Evolutionary conservation across 345 rosid species (phyloP).

Genomic region (Lepidium sativum): DNA sequence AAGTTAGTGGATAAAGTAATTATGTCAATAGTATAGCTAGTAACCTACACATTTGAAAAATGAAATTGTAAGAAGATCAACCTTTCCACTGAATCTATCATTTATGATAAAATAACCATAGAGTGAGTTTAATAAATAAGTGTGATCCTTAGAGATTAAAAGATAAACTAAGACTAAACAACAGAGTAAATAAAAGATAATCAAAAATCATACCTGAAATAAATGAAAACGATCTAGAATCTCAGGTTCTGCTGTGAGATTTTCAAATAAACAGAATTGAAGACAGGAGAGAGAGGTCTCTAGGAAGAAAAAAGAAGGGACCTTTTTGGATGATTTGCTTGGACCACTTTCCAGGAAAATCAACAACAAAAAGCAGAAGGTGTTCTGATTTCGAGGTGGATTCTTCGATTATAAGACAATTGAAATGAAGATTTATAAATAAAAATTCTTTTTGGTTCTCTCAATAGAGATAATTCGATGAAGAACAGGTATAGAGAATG

Average conservation of each 20-base stretch:
- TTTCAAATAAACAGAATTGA: too few relatives aligned
- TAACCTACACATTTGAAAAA: background rate
- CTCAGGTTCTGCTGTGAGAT: background rate
- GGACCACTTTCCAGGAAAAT: slow-evolving; percentile 5
- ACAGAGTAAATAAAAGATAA: background rate
- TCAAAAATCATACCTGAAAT: slow-evolving; percentile 13
- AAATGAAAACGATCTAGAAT: background rate
- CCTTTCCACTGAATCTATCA: background rate
- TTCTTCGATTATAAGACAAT: slow-evolving; percentile 2
- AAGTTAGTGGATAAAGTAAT: slow-evolving; percentile 11
- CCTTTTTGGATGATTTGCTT: slow-evolving; percentile 2
- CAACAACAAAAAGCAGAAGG: slow-evolving; percentile 5
- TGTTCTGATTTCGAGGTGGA: background rate
- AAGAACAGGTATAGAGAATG: slow-evolving; percentile 19
- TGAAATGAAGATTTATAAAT: background rate
- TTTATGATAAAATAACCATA: background rate
- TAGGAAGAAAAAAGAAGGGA: background rate
- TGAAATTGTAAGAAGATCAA: background rate
- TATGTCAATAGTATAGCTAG: background rate
- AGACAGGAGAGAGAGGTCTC: background rate
- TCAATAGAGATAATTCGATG: background rate
- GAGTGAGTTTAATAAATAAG: too few relatives aligned
- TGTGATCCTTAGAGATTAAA: background rate
- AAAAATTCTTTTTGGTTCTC: background rate
- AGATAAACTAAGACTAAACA: background rate